Evolutionary conservation across 192 early-diverging fungal species (phyloP).

Genomic region (Entomortierella parvispora): DNA sequence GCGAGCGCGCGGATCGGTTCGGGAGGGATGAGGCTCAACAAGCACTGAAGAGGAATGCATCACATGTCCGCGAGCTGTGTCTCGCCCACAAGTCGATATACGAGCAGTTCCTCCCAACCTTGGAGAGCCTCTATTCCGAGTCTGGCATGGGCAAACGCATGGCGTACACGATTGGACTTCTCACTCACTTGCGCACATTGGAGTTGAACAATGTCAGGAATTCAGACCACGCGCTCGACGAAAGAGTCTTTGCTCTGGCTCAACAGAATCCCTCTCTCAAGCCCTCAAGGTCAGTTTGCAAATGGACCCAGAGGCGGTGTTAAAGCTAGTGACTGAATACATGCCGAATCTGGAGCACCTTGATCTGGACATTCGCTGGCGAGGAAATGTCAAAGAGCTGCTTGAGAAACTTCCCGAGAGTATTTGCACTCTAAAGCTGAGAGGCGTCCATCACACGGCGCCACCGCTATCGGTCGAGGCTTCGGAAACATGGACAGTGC

Average conservation of each 20-base stretch:
- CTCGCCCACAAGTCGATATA: not conserved
- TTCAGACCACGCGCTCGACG: no score
- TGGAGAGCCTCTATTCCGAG: not conserved
- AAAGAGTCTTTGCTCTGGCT: not conserved
- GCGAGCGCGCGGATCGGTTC: not conserved
- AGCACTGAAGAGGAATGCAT: not conserved
- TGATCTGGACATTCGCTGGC: not conserved
- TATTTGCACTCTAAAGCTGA: not conserved
- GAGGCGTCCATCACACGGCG: not conserved
- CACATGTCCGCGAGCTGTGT: no score
- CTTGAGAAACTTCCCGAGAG: conserved; percentile 1
- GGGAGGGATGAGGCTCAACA: not conserved
- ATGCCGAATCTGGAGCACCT: not conserved
- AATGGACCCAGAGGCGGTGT: not conserved
- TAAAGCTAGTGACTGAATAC: not conserved
- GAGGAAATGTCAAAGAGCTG: conserved; percentile 3
- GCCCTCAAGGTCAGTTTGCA: not conserved
- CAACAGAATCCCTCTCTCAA: conserved; percentile 2
- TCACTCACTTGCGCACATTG: not conserved
- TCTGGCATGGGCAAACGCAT: not conserved
- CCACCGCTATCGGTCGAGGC: not conserved
- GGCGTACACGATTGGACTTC: not conserved
- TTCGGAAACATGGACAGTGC: not conserved
- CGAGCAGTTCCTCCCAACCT: not conserved
- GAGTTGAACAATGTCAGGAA: not conserved